Conservation (phyloP, 1,139 yeast genomes). For the Saccharomyces hybrid region DNA sequence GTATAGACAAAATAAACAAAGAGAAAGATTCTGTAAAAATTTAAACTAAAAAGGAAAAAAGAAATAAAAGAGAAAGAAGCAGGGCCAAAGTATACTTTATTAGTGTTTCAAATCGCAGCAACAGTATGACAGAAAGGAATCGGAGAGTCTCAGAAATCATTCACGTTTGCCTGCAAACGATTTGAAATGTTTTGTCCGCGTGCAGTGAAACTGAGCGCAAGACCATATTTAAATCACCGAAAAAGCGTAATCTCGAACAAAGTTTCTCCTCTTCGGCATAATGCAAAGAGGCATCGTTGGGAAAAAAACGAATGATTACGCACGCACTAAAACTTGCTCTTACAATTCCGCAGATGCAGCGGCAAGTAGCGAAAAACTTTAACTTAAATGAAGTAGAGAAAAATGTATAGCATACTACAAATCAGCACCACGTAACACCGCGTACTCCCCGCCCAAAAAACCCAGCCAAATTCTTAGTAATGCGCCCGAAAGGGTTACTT, state of each 20-base stretch:
- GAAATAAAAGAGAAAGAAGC: background rate
- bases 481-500: background rate
- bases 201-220: background rate
- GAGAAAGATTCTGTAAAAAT: background rate
- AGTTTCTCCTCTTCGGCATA: constrained; percentile 1
- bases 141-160: background rate
- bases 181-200: background rate
- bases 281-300: background rate
- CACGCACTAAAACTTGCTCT: background rate
- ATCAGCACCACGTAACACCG: background rate
- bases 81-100: background rate
- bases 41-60: background rate
- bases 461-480: background rate
- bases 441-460: background rate
- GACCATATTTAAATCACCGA: background rate
- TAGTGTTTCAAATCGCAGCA: background rate
- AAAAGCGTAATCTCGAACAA: background rate
- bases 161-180: background rate
- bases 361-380: background rate
- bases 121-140: background rate
- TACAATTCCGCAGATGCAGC: constrained; percentile 1
- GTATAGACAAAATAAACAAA: background rate
- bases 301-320: background rate
- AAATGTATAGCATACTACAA: background rate
- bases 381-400: background rate